Percentiles rank a stretch among this genome's conserved stretches.
Conservation (phyloP, 139 green algal genomes). For the Helicosporidium sp. region DNA sequence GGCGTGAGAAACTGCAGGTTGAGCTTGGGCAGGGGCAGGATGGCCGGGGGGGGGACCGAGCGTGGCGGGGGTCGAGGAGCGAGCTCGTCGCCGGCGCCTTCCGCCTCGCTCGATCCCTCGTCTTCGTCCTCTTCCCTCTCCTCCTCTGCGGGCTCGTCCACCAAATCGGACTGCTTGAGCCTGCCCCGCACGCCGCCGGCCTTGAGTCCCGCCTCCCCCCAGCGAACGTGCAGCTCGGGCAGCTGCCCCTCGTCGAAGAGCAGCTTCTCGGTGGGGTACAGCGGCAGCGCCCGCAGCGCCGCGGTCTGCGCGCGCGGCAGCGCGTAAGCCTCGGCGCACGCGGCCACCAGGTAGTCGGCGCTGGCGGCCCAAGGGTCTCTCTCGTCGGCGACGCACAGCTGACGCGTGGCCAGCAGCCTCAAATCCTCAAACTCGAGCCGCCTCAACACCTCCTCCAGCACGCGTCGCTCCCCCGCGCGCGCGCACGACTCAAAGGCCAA, state of each 20-base stretch:
- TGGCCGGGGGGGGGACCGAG: not conserved
- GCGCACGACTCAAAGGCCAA: no score
- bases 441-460: no score
- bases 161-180: no score
- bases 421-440: constrained; percentile 53
- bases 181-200: no score
- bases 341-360: constrained; percentile 52
- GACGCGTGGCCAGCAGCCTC: constrained; percentile 2
- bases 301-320: constrained; percentile 43
- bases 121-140: no score
- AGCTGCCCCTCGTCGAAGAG: constrained; percentile 77
- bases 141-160: not conserved
- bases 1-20: constrained; percentile 96
- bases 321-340: constrained; percentile 60
- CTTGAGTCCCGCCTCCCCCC: no score
- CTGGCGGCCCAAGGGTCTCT: constrained; percentile 46
- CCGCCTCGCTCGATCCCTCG: no score
- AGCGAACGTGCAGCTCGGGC: constrained; percentile 27
- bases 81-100: no score
- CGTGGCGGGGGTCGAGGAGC: not conserved
- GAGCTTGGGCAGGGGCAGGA: constrained; percentile 81
- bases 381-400: constrained; percentile 48
- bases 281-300: constrained; percentile 70
- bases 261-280: constrained; percentile 88
- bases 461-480: no score